Conservation (phyloP, 2,329 filamentous ascomycete species). For the Colletotrichum liriopes region DNA sequence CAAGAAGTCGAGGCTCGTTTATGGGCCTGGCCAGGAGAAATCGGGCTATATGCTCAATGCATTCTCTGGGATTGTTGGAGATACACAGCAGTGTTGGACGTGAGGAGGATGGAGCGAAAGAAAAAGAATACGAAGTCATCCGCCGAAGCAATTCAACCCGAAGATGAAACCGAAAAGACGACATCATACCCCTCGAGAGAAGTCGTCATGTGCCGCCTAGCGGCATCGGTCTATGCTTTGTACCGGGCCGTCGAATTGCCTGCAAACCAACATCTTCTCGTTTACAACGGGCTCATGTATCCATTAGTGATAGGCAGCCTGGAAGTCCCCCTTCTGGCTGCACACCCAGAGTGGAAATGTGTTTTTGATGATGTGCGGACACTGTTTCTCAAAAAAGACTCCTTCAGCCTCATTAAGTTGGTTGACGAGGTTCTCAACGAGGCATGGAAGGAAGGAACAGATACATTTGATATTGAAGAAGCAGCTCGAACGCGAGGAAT, state of each 20-base stretch:
- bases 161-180: not conserved
- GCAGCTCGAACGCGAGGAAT: slow-evolving; percentile 33
- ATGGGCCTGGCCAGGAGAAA: slow-evolving; percentile 47
- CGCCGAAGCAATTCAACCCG: not conserved
- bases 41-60: slow-evolving; percentile 47
- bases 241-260: slow-evolving; percentile 41
- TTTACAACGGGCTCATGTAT: slow-evolving; percentile 48
- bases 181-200: slow-evolving; percentile 37
- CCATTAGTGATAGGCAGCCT: slow-evolving; percentile 48
- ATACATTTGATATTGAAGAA: slow-evolving; percentile 38
- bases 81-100: slow-evolving; percentile 46
- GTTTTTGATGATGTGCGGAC: slow-evolving; percentile 25
- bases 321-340: slow-evolving; percentile 45
- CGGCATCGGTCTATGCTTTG: slow-evolving; percentile 47
- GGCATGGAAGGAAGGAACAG: slow-evolving; percentile 34
- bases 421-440: slow-evolving; percentile 32
- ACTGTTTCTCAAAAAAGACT: slow-evolving; percentile 24
- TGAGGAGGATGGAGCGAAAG: slow-evolving; percentile 38
- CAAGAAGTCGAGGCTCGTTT: slow-evolving; percentile 44
- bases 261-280: slow-evolving; percentile 44
- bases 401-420: slow-evolving; percentile 18
- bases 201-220: slow-evolving; percentile 46
- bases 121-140: not conserved
- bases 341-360: slow-evolving; percentile 43
- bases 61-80: slow-evolving; percentile 51